These are phyloP conservation scores for Glycyrrhiza uralensis DNA, from an alignment of 306 rosid genomes.

Conservation along the genomic window DNA sequence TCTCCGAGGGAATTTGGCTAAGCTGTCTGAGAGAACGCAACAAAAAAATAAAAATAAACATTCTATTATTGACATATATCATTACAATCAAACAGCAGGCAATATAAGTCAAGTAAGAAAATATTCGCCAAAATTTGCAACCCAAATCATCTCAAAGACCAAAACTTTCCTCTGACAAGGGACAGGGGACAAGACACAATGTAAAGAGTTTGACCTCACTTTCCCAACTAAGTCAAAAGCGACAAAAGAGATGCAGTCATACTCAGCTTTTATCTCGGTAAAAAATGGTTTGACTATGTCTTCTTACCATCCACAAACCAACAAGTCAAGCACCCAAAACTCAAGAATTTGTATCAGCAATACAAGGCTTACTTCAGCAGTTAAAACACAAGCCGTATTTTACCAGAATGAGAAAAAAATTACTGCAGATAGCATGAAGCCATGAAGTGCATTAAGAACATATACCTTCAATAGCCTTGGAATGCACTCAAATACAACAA, in stretches of 20 bases:
- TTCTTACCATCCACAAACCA: neutral
- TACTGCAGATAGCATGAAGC: neutral
- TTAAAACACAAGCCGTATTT: neutral
- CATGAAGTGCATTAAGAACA: neutral
- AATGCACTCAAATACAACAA: neutral
- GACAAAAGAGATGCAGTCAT: neutral
- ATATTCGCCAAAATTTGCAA: neutral
- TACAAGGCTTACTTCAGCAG: neutral
- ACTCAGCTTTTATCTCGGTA: neutral
- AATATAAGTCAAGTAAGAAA: neutral
- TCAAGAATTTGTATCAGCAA: neutral
- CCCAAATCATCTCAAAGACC: neutral
- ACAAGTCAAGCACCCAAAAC: neutral
- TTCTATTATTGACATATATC: neutral
- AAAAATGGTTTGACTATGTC: slow-evolving; percentile 8
- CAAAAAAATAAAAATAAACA: slow-evolving; percentile 11
- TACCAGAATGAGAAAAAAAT: neutral
- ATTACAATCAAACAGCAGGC: slow-evolving; percentile 14
- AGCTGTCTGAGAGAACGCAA: slow-evolving; percentile 60
- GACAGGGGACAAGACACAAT: neutral
- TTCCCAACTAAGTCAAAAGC: neutral
- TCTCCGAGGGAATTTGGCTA: slow-evolving; percentile 89
- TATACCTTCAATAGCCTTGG: neutral
- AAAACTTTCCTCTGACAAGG: neutral
- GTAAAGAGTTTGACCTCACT: neutral